A percentile compares a stretch with the other conserved stretches of the same genome.
These are phyloP conservation scores for Podospora appendiculata DNA, from an alignment of 495 filamentous ascomycete genomes.

Conservation along the genomic window DNA sequence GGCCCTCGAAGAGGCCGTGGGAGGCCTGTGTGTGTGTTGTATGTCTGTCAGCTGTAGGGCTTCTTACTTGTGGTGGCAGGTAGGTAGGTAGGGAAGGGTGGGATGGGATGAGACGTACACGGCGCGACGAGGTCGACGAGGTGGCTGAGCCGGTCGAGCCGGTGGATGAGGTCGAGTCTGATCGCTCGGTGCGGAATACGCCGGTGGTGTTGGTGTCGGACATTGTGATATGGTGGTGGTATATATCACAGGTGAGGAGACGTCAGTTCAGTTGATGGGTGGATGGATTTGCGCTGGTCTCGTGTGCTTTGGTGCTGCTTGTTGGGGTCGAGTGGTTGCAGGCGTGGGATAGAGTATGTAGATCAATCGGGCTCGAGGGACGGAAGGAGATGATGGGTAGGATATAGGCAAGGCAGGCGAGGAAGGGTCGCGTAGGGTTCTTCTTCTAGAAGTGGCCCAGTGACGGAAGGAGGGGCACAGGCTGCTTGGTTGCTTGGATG, in stretches of 20 bases:
- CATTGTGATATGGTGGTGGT: neutral
- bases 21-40: conserved; percentile 19
- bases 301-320: neutral
- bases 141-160: conserved; percentile 7
- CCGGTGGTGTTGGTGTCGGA: neutral
- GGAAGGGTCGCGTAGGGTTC: no score
- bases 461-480: no score
- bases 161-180: conserved; percentile 22
- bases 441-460: no score
- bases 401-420: no score
- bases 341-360: no score
- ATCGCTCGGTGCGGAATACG: conserved; percentile 15
- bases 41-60: neutral
- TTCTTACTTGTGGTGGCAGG: neutral
- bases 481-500: no score
- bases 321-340: no score
- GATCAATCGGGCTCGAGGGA: no score
- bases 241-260: neutral
- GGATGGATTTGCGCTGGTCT: neutral
- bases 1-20: conserved; percentile 30
- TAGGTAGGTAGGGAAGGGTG: neutral
- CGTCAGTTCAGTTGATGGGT: no score
- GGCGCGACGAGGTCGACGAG: conserved; percentile 6
- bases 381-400: no score
- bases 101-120: conserved; percentile 1